These are phyloP conservation scores for Paragyromitra xinjiangensis DNA, from an alignment of 495 filamentous ascomycete species.

Conservation along the genomic window DNA sequence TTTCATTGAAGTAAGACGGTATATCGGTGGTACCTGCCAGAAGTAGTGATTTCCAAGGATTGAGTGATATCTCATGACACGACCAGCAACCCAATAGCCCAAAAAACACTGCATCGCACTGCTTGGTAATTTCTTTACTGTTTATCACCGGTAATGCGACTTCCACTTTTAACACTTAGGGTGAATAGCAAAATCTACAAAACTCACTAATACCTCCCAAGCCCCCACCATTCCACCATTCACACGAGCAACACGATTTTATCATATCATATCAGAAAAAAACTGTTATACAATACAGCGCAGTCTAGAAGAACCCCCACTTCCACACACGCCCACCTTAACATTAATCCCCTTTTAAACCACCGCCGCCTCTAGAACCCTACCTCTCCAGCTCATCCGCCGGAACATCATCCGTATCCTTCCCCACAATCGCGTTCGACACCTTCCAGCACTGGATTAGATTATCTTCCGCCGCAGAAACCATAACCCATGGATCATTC, in stretches of 20 bases:
- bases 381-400: constrained; percentile 75
- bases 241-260: neutral
- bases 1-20: too few relatives aligned
- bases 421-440: constrained; percentile 85
- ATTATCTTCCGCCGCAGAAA: constrained; percentile 95
- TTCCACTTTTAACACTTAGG: too few relatives aligned
- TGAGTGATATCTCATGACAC: constrained; percentile 38
- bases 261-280: neutral
- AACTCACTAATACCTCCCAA: neutral
- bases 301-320: neutral
- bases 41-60: neutral
- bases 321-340: neutral
- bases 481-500: constrained; percentile 94
- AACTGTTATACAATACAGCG: constrained; percentile 36
- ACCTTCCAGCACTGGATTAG: constrained; percentile 96
- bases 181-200: neutral
- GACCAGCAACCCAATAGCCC: neutral
- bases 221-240: neutral
- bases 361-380: neutral
- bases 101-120: too few relatives aligned
- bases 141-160: too few relatives aligned
- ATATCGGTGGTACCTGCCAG: too few relatives aligned
- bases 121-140: too few relatives aligned
- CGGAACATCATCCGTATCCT: constrained; percentile 78
- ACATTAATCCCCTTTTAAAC: constrained; percentile 1